Percentiles rank a stretch among this genome's conserved stretches.
phyloP scores from a whole-genome alignment of 495 filamentous ascomycete species.

The Penicillium paxilli region DNA sequence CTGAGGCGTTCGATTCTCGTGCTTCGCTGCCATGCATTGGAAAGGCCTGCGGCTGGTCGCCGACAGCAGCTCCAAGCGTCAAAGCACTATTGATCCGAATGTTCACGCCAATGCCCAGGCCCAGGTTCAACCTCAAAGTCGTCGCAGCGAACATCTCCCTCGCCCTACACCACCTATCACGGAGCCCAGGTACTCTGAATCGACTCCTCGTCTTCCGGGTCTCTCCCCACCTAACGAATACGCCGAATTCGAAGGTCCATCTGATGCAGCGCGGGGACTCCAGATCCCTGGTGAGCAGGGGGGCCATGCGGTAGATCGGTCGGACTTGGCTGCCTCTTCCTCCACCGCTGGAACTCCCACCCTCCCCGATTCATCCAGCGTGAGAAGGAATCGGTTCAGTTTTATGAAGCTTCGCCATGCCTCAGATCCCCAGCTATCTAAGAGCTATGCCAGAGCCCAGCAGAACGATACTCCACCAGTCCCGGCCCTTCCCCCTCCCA shows the following conservation, averaged over 20 bases:
- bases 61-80: slow-evolving; percentile 41
- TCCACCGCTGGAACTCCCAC: too few relatives aligned
- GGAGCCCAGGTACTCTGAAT: slow-evolving; percentile 41
- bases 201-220: slow-evolving; percentile 31
- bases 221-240: slow-evolving; percentile 10
- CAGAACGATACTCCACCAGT: slow-evolving; percentile 69
- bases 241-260: slow-evolving; percentile 5
- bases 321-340: slow-evolving; percentile 13
- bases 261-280: slow-evolving; percentile 9
- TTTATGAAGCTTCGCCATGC: slow-evolving; percentile 90
- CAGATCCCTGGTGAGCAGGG: slow-evolving; percentile 11
- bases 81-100: slow-evolving; percentile 36
- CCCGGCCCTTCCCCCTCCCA: slow-evolving; percentile 75
- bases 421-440: slow-evolving; percentile 89
- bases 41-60: slow-evolving; percentile 45
- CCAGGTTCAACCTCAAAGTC: slow-evolving; percentile 33
- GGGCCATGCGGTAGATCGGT: slow-evolving; percentile 15
- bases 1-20: slow-evolving; percentile 7
- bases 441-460: slow-evolving; percentile 68
- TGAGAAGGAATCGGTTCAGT: slow-evolving; percentile 69
- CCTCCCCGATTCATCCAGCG: slow-evolving; percentile 27
- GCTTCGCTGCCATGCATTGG: slow-evolving; percentile 46
- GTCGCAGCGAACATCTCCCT: slow-evolving; percentile 46
- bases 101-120: too few relatives aligned
- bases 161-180: slow-evolving; percentile 35